These are phyloP conservation scores for Colletotrichum eleusines DNA, from an alignment of 2,329 filamentous ascomycete species.

Conservation along the genomic window DNA sequence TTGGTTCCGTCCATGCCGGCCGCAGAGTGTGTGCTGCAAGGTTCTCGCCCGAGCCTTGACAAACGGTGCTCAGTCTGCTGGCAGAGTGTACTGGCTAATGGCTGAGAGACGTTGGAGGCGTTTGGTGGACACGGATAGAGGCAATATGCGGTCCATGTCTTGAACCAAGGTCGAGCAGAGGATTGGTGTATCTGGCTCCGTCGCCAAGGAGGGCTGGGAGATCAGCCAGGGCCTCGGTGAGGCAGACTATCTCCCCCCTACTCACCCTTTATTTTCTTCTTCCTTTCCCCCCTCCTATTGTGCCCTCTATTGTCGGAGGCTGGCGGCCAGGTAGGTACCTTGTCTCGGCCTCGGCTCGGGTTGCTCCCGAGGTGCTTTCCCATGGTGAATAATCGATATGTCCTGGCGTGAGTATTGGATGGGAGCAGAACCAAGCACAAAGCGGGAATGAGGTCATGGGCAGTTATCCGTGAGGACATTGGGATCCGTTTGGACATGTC, in stretches of 20 bases:
- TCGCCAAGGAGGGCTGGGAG: neutral
- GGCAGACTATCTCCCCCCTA: neutral
- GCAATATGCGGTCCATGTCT: neutral
- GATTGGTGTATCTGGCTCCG: neutral
- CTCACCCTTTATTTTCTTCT: neutral
- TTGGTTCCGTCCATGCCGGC: constrained; percentile 23
- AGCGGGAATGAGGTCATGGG: neutral
- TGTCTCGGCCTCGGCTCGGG: neutral
- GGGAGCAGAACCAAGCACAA: neutral
- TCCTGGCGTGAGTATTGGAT: neutral
- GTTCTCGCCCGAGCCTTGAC: neutral
- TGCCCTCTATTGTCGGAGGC: neutral
- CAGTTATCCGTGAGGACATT: neutral
- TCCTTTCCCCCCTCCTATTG: neutral
- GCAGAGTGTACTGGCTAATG: neutral
- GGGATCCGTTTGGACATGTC: too few species aligned
- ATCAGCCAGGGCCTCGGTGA: neutral
- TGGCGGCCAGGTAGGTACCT: neutral
- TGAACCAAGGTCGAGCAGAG: neutral
- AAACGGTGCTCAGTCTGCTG: neutral
- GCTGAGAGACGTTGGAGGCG: neutral
- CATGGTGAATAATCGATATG: neutral
- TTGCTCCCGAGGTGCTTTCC: neutral
- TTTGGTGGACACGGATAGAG: neutral
- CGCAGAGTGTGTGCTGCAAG: neutral